A percentile compares a stretch with the other conserved stretches of the same genome.
Conservation (phyloP, 805 yeast genomes). For the Saccharomycopsis fibuligera region DNA sequence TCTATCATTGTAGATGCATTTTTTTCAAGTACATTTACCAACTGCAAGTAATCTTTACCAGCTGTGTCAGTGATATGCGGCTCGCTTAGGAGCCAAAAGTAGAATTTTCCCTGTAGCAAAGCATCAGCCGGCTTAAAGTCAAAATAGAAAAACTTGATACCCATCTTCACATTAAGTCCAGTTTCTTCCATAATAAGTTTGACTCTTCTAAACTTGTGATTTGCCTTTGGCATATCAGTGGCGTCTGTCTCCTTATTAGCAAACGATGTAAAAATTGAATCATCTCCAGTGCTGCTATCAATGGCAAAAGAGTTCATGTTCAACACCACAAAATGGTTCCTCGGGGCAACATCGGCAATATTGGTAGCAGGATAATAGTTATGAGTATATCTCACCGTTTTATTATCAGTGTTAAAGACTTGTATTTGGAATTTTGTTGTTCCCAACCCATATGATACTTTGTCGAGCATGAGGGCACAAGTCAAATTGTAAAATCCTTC, state of each 20-base stretch:
- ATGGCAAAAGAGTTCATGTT: conserved; percentile 30
- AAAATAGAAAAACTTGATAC: conserved; percentile 40
- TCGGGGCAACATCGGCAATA: conserved; percentile 52
- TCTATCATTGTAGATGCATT: conserved; percentile 6
- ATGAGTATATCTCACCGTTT: conserved; percentile 24
- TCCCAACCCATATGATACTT: conserved; percentile 39
- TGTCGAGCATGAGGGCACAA: conserved; percentile 19
- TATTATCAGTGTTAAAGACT: conserved; percentile 23
- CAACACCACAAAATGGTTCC: conserved; percentile 41
- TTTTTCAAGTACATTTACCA: conserved; percentile 13
- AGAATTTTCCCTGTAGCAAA: background rate
- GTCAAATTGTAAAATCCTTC: conserved; percentile 24
- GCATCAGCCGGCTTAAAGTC: conserved; percentile 26
- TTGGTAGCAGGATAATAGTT: conserved; percentile 45
- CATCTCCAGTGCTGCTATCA: conserved; percentile 3
- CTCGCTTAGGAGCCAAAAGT: conserved; percentile 2
- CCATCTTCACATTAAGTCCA: conserved; percentile 47
- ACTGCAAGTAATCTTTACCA: background rate
- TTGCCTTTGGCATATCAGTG: background rate
- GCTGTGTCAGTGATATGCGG: background rate
- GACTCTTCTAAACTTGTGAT: conserved; percentile 24
- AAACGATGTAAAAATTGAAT: conserved; percentile 19
- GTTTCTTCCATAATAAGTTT: conserved; percentile 49
- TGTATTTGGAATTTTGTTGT: conserved; percentile 48
- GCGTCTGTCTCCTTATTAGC: background rate